Evolutionary conservation across 2,329 filamentous ascomycete genomes (phyloP), one percentile per base, ranked within the genome.

Genomic region (Coniochaeta ligniaria): DNA sequence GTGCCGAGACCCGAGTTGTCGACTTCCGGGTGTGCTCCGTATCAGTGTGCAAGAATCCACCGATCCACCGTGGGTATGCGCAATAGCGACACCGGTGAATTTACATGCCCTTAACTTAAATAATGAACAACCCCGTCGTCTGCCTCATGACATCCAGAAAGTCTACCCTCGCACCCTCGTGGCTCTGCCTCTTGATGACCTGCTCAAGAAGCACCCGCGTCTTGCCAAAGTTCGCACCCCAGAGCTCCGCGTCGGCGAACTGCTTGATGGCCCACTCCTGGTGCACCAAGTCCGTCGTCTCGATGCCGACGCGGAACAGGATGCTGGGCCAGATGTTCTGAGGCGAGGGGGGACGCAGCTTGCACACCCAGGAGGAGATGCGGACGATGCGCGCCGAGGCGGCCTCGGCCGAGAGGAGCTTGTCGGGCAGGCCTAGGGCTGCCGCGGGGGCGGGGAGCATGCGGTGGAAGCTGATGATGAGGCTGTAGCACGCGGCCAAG

Each of bases 171-270:
- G 41, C 60, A 33, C 64, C 64, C 59, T 63, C 60, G 5, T 50
- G 43, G 20, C 62, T 60, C 45, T 66, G 64, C 26, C 62, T 56
- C 33, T 62, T 63, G 54, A 66, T 63, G 33, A 65, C 50, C 6
- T 60, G 61, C 43, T 66, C 64, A 20, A 66, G 62, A 33, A 66
- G 28, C 20, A 63, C 6, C 22, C 64, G 62, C 8, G 64, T 65
- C 50, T 61, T 66, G 16, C 61, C 60, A 20, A 64, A 65, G 58
- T 66, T 66, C n/a, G 56, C 63, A 17, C 64, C 64, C 64, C 64
- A 66, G 22, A 60, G 28, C 45, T 66, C 64, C 16, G 64, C 60
- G 2, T 65, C 64, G n/a, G 57, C 59, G 22, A 66, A 62, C 6
- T 45, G 41, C 14, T 45, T 45, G 60, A 64, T n/a, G 5, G 55